phyloP scores from a whole-genome alignment of 2,329 filamentous ascomycete genomes.

The Thermoascus crustaceus region DNA sequence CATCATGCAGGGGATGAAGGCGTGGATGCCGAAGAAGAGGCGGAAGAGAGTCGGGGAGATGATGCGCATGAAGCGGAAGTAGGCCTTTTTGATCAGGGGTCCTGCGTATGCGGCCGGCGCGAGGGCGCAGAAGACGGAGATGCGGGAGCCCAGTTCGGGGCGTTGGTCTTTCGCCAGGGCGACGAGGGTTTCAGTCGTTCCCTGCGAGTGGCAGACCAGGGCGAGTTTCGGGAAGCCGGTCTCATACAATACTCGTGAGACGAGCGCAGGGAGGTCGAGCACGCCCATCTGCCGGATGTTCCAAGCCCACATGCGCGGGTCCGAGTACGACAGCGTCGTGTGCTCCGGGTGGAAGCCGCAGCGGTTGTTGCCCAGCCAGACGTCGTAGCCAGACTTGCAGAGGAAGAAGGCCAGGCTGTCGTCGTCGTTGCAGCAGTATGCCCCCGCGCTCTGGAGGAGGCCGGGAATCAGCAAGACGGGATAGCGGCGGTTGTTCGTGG shows the following conservation, averaged over 20 bases:
- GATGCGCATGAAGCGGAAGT: constrained; percentile 83
- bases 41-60: constrained; percentile 71
- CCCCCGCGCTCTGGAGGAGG: constrained; percentile 76
- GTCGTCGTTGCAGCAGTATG: constrained; percentile 85
- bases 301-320: constrained; percentile 95
- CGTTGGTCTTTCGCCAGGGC: constrained; percentile 84
- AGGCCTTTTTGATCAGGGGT: constrained; percentile 73
- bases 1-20: constrained; percentile 94
- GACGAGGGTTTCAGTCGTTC: constrained; percentile 80
- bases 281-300: constrained; percentile 92
- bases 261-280: constrained; percentile 74
- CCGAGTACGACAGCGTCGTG: constrained; percentile 57
- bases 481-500: constrained; percentile 41
- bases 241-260: constrained; percentile 69
- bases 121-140: constrained; percentile 84
- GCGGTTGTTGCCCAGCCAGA: constrained; percentile 91
- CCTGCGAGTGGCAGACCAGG: constrained; percentile 81
- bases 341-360: constrained; percentile 79
- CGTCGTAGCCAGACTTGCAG: constrained; percentile 84
- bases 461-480: constrained; percentile 84
- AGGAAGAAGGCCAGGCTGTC: constrained; percentile 85
- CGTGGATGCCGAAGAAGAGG: constrained; percentile 79
- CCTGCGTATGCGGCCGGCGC: constrained; percentile 88
- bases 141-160: constrained; percentile 70
- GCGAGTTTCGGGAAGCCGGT: constrained; percentile 78